These are phyloP conservation scores for Schwanniomyces yamadae DNA, from an alignment of 805 yeast genomes.

Conservation along the genomic window DNA sequence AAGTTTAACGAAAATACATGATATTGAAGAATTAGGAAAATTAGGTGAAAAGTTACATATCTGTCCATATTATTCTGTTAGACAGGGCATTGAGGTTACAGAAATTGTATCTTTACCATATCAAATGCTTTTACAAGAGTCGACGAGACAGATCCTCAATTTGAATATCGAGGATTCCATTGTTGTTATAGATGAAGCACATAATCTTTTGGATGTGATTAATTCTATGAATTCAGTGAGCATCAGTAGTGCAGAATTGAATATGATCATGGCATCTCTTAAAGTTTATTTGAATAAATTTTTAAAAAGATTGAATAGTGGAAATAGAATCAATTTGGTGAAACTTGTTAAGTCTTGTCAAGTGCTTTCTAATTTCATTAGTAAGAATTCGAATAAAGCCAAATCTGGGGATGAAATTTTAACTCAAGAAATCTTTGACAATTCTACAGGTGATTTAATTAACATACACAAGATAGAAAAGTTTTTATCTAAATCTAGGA, in stretches of 20 bases:
- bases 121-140: constrained; percentile 65
- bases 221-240: constrained; percentile 64
- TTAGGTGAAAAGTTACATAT: constrained; percentile 56
- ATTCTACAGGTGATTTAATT: constrained; percentile 64
- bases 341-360: constrained; percentile 61
- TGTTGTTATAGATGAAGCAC: constrained; percentile 89
- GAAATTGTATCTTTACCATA: constrained; percentile 87
- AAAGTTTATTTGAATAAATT: constrained; percentile 59
- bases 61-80: constrained; percentile 82
- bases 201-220: constrained; percentile 77
- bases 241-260: constrained; percentile 51
- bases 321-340: constrained; percentile 66
- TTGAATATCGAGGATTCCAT: constrained; percentile 62
- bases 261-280: constrained; percentile 46
- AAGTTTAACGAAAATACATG: constrained; percentile 57
- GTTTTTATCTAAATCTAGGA: constrained; percentile 65
- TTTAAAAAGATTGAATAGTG: constrained; percentile 60
- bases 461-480: constrained; percentile 66
- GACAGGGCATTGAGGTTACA: constrained; percentile 54
- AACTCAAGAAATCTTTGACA: constrained; percentile 52
- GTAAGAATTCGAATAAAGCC: constrained; percentile 21
- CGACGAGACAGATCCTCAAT: constrained; percentile 58
- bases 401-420: constrained; percentile 56
- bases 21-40: constrained; percentile 73
- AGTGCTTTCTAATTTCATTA: constrained; percentile 50